These are phyloP conservation scores for Omphalea diandra DNA, from an alignment of 441 rosid genomes.

Conservation along the genomic window DNA sequence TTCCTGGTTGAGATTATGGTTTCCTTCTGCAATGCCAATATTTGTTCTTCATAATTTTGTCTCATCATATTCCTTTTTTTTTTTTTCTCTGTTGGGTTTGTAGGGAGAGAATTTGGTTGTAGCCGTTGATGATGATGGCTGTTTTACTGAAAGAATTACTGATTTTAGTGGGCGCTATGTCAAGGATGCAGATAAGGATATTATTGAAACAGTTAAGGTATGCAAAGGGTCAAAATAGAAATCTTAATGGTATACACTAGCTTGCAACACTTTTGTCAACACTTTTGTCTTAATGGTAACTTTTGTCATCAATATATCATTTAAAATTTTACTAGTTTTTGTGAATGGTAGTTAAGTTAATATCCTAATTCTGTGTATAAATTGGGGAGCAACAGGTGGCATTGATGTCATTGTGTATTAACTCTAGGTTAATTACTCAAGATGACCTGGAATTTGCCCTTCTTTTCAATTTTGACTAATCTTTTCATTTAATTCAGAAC, in stretches of 20 bases:
- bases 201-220: conserved; percentile 89
- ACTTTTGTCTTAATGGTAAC: no score
- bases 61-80: background rate
- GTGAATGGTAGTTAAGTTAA: background rate
- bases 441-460: no score
- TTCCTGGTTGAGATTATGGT: background rate
- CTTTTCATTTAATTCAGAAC: background rate
- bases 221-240: background rate
- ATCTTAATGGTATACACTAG: background rate
- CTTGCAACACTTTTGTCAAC: background rate
- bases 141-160: conserved; percentile 70
- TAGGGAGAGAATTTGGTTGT: conserved; percentile 87
- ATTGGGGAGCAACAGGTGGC: background rate
- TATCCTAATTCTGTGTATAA: background rate
- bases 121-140: conserved; percentile 97
- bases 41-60: conserved; percentile 1
- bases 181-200: conserved; percentile 95
- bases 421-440: background rate
- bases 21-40: background rate
- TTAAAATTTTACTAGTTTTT: background rate
- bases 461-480: background rate
- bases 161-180: conserved; percentile 79
- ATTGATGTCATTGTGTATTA: background rate
- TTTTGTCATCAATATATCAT: background rate
- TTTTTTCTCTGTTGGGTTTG: conserved; percentile 21